Percentiles rank a stretch among this genome's conserved stretches.
These are phyloP conservation scores for Rhizomucor pusillus DNA, from an alignment of 371 early-diverging fungal species.

Conservation along the genomic window DNA sequence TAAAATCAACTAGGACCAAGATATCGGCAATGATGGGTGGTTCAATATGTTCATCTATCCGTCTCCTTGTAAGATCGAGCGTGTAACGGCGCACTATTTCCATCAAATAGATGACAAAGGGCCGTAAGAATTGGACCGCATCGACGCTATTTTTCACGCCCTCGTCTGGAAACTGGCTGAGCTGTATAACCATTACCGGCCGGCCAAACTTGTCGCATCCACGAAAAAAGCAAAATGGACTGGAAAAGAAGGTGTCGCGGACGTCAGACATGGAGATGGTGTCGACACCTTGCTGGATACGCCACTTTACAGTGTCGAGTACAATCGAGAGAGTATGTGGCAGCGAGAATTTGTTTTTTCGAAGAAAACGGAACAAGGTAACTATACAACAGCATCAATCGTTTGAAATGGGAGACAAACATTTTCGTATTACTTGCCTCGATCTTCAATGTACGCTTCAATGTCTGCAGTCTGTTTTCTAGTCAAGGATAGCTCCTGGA, in stretches of 20 bases:
- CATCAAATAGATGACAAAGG: conserved; percentile 36
- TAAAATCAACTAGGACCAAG: conserved; percentile 37
- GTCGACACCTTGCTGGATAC: conserved; percentile 30
- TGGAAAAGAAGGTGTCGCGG: conserved; percentile 16
- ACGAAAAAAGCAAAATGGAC: conserved; percentile 39
- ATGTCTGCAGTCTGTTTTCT: conserved; percentile 19
- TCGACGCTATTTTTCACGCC: too few species aligned
- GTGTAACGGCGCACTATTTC: conserved; percentile 33
- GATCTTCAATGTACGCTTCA: conserved; percentile 37
- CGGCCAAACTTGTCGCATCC: conserved; percentile 27
- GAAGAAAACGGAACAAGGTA: conserved; percentile 40
- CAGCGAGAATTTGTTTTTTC: conserved; percentile 32
- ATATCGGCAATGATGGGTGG: conserved; percentile 28
- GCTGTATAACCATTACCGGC: conserved; percentile 34
- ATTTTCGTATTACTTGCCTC: conserved; percentile 13
- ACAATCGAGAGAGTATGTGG: conserved; percentile 33
- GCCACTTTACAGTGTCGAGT: conserved; percentile 42
- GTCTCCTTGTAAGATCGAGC: conserved; percentile 20
- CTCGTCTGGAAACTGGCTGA: conserved; percentile 26
- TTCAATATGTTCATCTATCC: conserved; percentile 9
- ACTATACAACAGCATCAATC: conserved; percentile 17
- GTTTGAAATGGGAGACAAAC: not conserved
- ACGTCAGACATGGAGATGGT: conserved; percentile 11
- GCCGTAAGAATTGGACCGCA: conserved; percentile 22
- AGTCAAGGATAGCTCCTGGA: conserved; percentile 33